Percentiles rank a stretch among this genome's conserved stretches.
Evolutionary conservation across 495 filamentous ascomycete species (phyloP).

Genomic region (Aspergillus homomorphus): DNA sequence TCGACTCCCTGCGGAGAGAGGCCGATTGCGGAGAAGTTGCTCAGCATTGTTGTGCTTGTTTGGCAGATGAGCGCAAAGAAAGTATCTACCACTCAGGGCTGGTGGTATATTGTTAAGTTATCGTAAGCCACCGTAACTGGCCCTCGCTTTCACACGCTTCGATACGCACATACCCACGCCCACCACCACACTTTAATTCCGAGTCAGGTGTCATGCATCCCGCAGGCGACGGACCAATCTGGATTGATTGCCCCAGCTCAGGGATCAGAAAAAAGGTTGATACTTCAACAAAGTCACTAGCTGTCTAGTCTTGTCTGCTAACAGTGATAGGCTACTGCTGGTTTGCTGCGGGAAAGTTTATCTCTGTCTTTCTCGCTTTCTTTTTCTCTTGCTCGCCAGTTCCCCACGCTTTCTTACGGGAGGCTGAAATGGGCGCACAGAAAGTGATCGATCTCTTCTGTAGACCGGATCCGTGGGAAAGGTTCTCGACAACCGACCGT

Average conservation of each 20-base stretch:
- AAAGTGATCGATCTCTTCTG: background rate
- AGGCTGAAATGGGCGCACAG: background rate
- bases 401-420: too few relatives aligned
- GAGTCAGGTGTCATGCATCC: constrained; percentile 4
- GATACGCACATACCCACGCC: background rate
- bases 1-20: background rate
- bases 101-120: background rate
- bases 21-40: background rate
- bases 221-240: constrained; percentile 2
- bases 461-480: background rate
- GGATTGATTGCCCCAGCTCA: background rate
- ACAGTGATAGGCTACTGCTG: too few relatives aligned
- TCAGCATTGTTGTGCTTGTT: background rate
- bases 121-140: background rate
- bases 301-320: background rate
- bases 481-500: background rate
- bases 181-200: background rate
- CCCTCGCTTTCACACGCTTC: background rate
- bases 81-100: background rate
- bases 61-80: background rate
- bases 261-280: background rate
- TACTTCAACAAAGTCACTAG: background rate
- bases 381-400: too few relatives aligned
- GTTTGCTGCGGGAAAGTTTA: too few relatives aligned
- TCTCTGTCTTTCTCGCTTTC: too few relatives aligned